Conservation (phyloP, 805 yeast species). For the Hanseniaspora thailandica region DNA sequence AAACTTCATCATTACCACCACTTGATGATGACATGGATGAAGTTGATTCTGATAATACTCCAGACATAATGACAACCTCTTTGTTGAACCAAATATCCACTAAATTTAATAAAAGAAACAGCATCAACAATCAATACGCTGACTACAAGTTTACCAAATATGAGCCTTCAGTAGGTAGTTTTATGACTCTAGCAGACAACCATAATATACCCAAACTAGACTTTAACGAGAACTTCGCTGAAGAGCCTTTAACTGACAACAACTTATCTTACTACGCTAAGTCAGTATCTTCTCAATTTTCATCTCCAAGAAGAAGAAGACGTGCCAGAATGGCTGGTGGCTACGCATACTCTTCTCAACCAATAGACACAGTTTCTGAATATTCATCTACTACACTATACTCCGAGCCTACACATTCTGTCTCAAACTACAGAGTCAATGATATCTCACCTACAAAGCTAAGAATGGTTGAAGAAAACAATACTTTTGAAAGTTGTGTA, state of each 20-base stretch:
- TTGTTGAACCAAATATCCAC: background rate
- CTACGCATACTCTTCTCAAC: background rate
- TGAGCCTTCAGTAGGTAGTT: background rate
- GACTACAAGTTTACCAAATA: background rate
- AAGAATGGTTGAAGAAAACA: background rate
- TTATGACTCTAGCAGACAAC: background rate
- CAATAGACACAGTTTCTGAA: conserved; percentile 20
- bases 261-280: conserved; percentile 28
- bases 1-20: background rate
- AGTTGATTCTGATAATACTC: background rate
- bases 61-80: conserved; percentile 6
- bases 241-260: background rate
- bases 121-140: background rate
- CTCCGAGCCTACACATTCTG: background rate
- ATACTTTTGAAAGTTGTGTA: conserved; percentile 23
- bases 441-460: background rate
- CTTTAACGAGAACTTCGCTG: background rate
- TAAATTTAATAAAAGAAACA: background rate
- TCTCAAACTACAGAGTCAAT: background rate
- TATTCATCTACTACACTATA: conserved; percentile 21
- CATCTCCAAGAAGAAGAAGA: conserved; percentile 22
- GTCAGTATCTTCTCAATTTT: conserved; percentile 23
- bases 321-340: conserved; percentile 9
- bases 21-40: background rate
- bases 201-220: conserved; percentile 1